A percentile compares a stretch with the other conserved stretches of the same genome.
These are phyloP conservation scores for Oryza australiensis DNA, from an alignment of 176 grass and related monocot genomes.

Conservation along the genomic window DNA sequence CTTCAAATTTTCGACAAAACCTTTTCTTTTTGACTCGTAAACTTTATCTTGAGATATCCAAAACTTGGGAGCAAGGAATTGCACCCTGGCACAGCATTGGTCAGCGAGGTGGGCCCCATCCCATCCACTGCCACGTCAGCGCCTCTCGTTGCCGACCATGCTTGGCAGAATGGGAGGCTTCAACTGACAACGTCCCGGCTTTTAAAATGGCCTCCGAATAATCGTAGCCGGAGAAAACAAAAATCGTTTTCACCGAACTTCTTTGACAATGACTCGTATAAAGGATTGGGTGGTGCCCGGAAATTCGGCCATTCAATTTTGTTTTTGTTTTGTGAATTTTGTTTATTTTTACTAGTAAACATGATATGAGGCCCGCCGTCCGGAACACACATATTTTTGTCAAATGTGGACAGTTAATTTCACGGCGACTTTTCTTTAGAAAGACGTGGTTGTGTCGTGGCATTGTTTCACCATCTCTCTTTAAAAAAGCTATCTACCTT, in stretches of 20 bases:
- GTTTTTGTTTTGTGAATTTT: not conserved
- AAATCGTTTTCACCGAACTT: constrained; percentile 19
- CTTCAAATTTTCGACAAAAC: not conserved
- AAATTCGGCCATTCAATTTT: constrained; percentile 32
- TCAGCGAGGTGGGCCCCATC: constrained; percentile 17
- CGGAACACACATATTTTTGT: not conserved
- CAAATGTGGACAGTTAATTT: not conserved
- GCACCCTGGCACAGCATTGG: constrained; percentile 46
- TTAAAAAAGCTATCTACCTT: not conserved
- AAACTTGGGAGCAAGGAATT: constrained; percentile 11
- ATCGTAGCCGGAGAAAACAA: not conserved
- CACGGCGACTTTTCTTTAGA: no score
- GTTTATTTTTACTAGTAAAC: not conserved
- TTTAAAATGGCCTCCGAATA: constrained; percentile 18
- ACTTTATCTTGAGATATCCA: constrained; percentile 38
- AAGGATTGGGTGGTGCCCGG: not conserved
- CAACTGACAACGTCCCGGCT: not conserved
- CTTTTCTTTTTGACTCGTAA: not conserved
- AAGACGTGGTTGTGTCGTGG: not conserved
- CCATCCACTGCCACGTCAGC: constrained; percentile 53
- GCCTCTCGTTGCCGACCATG: constrained; percentile 4
- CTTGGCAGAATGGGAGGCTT: no score
- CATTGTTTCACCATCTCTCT: not conserved
- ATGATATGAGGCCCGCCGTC: not conserved
- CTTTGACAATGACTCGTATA: constrained; percentile 2